phyloP scores from a whole-genome alignment of 768 basidiomycete genomes.

The Mycena amicta region DNA sequence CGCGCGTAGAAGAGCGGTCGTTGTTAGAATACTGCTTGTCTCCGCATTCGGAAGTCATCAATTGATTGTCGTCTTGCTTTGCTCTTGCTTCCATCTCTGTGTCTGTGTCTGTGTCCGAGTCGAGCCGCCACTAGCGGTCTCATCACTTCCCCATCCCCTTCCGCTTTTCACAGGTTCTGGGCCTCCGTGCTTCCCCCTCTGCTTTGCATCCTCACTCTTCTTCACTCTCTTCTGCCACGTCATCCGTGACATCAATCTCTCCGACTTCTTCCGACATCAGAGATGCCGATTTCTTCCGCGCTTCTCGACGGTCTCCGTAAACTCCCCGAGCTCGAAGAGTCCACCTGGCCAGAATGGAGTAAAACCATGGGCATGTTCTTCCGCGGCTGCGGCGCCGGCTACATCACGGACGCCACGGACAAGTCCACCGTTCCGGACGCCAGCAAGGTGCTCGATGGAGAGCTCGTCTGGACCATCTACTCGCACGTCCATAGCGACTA shows the following conservation, averaged over 20 bases:
- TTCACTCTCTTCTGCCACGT: neutral
- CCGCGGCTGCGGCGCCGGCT: neutral
- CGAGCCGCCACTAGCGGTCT: neutral
- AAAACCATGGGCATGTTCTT: neutral
- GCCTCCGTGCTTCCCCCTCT: neutral
- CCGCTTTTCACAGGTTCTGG: neutral
- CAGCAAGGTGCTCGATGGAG: neutral
- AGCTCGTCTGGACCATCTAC: constrained; percentile 11
- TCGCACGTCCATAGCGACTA: constrained; percentile 3
- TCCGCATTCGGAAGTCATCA: too few species aligned
- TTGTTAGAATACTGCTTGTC: too few species aligned
- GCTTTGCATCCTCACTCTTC: neutral
- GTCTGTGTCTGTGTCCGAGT: neutral
- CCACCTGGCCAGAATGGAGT: neutral
- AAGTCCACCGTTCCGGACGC: constrained; percentile 1
- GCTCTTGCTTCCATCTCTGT: neutral
- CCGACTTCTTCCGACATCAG: neutral
- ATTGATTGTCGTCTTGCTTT: neutral
- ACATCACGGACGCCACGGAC: neutral
- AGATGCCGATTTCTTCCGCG: neutral
- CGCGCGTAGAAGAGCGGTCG: too few species aligned
- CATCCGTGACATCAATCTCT: neutral
- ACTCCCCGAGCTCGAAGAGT: neutral
- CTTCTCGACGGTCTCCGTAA: neutral
- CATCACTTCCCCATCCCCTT: neutral